phyloP scores from a whole-genome alignment of 73 alveolate species.

The Stentor coeruleus region DNA sequence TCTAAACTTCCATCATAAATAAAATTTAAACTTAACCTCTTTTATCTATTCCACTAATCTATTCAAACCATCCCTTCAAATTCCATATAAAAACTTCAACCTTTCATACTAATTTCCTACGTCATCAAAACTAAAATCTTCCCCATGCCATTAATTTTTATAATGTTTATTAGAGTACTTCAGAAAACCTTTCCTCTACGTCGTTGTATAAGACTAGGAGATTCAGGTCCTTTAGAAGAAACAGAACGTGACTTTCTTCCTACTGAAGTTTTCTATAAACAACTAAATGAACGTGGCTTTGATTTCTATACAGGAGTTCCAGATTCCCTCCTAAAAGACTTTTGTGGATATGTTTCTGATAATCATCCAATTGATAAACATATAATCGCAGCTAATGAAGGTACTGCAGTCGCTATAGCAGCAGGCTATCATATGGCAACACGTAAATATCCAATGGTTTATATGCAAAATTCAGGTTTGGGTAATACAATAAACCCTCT shows the following conservation, averaged over 20 bases:
- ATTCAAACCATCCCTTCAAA: too few relatives aligned
- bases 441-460: constrained; percentile 74
- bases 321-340: constrained; percentile 83
- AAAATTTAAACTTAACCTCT: too few relatives aligned
- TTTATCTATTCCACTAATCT: too few relatives aligned
- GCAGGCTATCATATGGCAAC: constrained; percentile 87
- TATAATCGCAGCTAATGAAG: constrained; percentile 90
- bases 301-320: constrained; percentile 93
- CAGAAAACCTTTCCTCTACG: too few relatives aligned
- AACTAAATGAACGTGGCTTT: constrained; percentile 46
- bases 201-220: too few relatives aligned
- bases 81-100: too few relatives aligned
- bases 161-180: too few relatives aligned
- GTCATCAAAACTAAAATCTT: too few relatives aligned
- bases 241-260: constrained; percentile 49
- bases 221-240: neutral
- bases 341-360: constrained; percentile 45
- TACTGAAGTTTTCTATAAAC: constrained; percentile 44
- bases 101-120: too few relatives aligned
- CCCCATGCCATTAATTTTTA: too few relatives aligned
- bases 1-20: too few relatives aligned
- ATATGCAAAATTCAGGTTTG: constrained; percentile 83
- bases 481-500: constrained; percentile 86
- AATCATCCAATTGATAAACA: constrained; percentile 52
- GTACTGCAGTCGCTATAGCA: too few relatives aligned